Evolutionary conservation across 2,329 filamentous ascomycete species (phyloP).

Genomic region (Colletotrichum lentis): DNA sequence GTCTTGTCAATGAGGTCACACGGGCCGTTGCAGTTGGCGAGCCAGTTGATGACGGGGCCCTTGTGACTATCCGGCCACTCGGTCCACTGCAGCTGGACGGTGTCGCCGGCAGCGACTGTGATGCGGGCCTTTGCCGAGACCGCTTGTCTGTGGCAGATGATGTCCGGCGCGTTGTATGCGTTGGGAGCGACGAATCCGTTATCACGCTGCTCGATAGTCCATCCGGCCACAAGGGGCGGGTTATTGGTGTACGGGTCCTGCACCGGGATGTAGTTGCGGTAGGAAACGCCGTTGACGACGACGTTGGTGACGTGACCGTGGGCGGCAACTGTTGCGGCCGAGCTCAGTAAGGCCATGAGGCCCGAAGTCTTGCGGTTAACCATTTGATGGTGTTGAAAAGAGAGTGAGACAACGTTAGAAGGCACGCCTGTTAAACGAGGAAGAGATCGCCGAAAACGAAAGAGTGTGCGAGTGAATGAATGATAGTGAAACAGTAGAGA

Average conservation of each 20-base stretch:
- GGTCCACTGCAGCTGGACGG: constrained; percentile 58
- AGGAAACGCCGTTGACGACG: constrained; percentile 54
- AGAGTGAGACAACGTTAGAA: not conserved
- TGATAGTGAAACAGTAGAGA: not conserved
- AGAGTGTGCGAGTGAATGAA: not conserved
- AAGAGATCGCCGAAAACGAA: constrained; percentile 10
- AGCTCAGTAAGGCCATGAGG: constrained; percentile 40
- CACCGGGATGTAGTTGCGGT: constrained; percentile 52
- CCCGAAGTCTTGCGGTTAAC: constrained; percentile 38
- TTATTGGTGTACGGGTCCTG: constrained; percentile 31
- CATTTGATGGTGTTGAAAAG: constrained; percentile 39
- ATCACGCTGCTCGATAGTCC: constrained; percentile 53
- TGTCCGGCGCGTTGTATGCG: constrained; percentile 52
- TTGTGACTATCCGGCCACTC: constrained; percentile 59
- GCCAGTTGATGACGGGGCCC: constrained; percentile 57
- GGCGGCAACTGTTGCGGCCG: constrained; percentile 44
- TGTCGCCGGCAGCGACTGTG: constrained; percentile 55
- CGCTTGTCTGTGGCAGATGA: constrained; percentile 58
- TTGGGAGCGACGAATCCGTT: constrained; percentile 60
- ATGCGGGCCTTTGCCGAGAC: constrained; percentile 52
- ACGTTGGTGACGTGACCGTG: constrained; percentile 55
- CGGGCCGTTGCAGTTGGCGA: constrained; percentile 54
- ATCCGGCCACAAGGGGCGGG: constrained; percentile 45
- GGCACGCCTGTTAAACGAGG: not conserved
- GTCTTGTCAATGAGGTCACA: constrained; percentile 54